Conservation (phyloP, 2,329 filamentous ascomycete genomes). For the Dactylellina parvicollis region DNA sequence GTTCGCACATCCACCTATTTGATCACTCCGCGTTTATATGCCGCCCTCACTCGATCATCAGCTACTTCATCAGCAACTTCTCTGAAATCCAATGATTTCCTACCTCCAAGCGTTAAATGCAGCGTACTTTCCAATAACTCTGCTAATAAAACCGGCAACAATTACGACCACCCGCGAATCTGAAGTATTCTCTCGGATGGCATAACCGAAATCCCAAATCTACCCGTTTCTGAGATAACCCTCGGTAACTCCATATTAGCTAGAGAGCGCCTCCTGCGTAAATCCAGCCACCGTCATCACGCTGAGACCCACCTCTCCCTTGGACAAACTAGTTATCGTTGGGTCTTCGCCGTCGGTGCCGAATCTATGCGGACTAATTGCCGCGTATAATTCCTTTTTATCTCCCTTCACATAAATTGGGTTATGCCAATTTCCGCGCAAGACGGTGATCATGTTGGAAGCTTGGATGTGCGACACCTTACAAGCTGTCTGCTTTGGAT, state of each 20-base stretch:
- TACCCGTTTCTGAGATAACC: neutral
- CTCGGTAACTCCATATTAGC: neutral
- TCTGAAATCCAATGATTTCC: neutral
- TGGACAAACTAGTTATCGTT: neutral
- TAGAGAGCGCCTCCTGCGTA: no score
- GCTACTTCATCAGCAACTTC: neutral
- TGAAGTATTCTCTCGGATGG: neutral
- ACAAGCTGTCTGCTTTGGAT: no score
- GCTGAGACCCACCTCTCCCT: no score
- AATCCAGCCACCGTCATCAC: no score
- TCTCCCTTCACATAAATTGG: neutral
- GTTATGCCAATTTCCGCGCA: neutral
- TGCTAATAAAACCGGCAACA: constrained; percentile 1
- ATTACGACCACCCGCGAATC: neutral
- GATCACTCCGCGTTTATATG: neutral
- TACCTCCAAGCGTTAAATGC: neutral
- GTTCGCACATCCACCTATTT: no score
- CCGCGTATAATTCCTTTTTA: neutral
- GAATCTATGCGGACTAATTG: neutral
- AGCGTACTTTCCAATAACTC: neutral
- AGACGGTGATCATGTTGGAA: no score
- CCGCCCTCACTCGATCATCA: neutral
- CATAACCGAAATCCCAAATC: neutral
- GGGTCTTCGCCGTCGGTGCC: neutral
- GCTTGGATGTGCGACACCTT: no score